These are phyloP conservation scores for Pythium folliculosum DNA, from an alignment of 352 stramenopile genomes.

Conservation along the genomic window DNA sequence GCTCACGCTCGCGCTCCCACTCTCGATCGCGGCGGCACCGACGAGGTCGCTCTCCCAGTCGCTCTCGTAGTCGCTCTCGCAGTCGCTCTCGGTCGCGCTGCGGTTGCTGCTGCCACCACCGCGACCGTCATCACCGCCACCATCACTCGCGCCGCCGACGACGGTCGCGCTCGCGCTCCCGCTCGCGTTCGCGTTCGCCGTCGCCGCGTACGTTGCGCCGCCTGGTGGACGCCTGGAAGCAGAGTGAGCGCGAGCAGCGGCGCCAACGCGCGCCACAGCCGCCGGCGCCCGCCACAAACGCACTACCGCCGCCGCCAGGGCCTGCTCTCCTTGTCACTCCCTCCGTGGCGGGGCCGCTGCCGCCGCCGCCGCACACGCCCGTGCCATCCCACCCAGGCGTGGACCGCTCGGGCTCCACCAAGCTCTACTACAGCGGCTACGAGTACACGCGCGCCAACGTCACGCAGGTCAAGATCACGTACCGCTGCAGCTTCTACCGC, in stretches of 20 bases:
- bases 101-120: too few relatives aligned
- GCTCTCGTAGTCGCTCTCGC: too few relatives aligned
- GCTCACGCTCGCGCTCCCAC: background rate
- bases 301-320: too few relatives aligned
- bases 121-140: too few relatives aligned
- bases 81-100: too few relatives aligned
- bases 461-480: conserved; percentile 11
- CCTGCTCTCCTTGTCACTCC: background rate
- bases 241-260: background rate
- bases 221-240: background rate
- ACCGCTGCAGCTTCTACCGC: conserved; percentile 15
- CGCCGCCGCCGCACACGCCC: background rate
- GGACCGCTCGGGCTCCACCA: background rate
- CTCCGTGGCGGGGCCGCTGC: too few relatives aligned
- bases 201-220: background rate
- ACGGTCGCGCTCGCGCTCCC: background rate
- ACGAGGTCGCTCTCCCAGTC: too few relatives aligned
- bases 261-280: background rate
- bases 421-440: conserved; percentile 8
- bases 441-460: conserved; percentile 7
- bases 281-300: too few relatives aligned
- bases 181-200: background rate
- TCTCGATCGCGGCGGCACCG: too few relatives aligned
- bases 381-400: background rate
- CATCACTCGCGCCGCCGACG: background rate